Percentiles rank a stretch among this genome's conserved stretches.
These are phyloP conservation scores for Cetraspora pellucida DNA, from an alignment of 192 early-diverging fungal species.

Conservation along the genomic window DNA sequence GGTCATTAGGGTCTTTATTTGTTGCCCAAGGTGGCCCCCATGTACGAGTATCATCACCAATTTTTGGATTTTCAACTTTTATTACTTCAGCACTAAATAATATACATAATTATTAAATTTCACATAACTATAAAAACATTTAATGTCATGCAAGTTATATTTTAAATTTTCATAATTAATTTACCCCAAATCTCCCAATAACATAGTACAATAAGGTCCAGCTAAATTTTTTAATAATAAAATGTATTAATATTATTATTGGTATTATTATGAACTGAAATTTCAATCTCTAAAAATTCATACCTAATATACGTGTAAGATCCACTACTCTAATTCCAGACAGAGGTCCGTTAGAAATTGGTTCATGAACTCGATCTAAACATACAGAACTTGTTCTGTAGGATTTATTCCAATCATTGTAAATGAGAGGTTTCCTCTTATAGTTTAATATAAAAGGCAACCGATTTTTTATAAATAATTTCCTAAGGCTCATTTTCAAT, in stretches of 20 bases:
- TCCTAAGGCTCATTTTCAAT: too few species aligned
- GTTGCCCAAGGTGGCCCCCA: conserved; percentile 79
- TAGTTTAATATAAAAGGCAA: too few species aligned
- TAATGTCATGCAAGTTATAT: not conserved
- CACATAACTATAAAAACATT: not conserved
- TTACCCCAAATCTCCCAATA: conserved; percentile 78
- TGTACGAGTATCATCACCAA: conserved; percentile 86
- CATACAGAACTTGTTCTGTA: too few species aligned
- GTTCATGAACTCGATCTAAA: too few species aligned
- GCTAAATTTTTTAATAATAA: conserved; percentile 42
- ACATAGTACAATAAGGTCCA: conserved; percentile 80
- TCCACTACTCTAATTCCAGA: conserved; percentile 70
- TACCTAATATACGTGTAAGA: conserved; percentile 69
- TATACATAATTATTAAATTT: not conserved
- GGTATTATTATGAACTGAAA: not conserved
- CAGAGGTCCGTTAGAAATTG: conserved; percentile 49
- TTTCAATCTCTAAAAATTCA: not conserved
- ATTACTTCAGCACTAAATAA: conserved; percentile 75
- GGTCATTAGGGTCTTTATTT: conserved; percentile 40
- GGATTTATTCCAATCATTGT: too few species aligned
- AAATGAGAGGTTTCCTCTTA: too few species aligned
- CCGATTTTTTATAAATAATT: too few species aligned
- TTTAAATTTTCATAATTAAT: not conserved
- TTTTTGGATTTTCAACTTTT: conserved; percentile 83
- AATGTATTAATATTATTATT: not conserved